Conservation (phyloP, 768 basidiomycete genomes). For the Leccinum aurantiacum region DNA sequence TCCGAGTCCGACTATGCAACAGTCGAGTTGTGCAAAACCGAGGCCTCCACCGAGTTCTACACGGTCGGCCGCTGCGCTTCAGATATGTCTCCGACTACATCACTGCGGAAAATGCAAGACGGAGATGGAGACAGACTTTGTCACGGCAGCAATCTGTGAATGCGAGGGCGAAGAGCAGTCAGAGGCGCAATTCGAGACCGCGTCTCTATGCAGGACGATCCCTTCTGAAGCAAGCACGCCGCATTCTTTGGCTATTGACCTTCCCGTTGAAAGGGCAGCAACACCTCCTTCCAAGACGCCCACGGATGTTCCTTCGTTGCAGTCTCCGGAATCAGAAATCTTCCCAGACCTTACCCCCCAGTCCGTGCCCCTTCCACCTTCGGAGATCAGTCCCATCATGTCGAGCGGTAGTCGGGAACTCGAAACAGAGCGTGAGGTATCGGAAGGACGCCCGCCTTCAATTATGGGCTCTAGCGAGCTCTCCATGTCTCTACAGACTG, state of each 20-base stretch:
- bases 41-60: constrained; percentile 45
- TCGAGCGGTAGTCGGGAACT: constrained; percentile 24
- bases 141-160: constrained; percentile 47
- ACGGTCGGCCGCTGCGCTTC: constrained; percentile 47
- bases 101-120: constrained; percentile 50
- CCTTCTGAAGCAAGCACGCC: constrained; percentile 36
- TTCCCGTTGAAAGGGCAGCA: constrained; percentile 22
- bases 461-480: constrained; percentile 25
- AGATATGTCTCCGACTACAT: constrained; percentile 46
- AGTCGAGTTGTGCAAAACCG: constrained; percentile 43
- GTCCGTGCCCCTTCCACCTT: constrained; percentile 42
- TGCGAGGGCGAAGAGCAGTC: constrained; percentile 34
- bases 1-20: constrained; percentile 49
- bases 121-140: constrained; percentile 43
- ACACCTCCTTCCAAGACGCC: constrained; percentile 32
- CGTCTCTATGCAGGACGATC: constrained; percentile 38
- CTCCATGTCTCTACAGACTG: constrained; percentile 31
- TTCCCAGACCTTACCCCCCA: constrained; percentile 23
- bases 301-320: constrained; percentile 26
- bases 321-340: constrained; percentile 27
- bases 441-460: constrained; percentile 9
- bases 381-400: constrained; percentile 30
- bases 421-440: constrained; percentile 20
- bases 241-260: constrained; percentile 38
- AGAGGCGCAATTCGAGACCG: constrained; percentile 53